Percentiles rank a stretch among this genome's conserved stretches.
These are phyloP conservation scores for Lachnellula subtilissima DNA, from an alignment of 2,329 filamentous ascomycete genomes.

Conservation along the genomic window DNA sequence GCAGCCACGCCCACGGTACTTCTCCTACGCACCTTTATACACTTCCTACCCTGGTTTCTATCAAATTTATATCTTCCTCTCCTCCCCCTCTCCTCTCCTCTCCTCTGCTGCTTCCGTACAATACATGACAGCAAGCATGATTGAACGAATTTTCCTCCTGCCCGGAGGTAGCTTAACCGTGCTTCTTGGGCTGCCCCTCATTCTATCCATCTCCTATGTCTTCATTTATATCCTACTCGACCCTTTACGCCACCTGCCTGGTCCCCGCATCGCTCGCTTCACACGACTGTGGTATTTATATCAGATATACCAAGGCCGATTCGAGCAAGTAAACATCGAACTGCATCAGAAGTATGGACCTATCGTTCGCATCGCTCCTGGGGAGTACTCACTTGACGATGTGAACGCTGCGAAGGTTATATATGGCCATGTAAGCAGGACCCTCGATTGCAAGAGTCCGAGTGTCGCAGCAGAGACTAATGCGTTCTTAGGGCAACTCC, in stretches of 20 bases:
- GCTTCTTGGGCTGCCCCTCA: too few relatives aligned
- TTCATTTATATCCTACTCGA: too few relatives aligned
- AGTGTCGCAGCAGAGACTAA: not conserved
- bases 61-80: too few relatives aligned
- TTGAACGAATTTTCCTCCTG: too few relatives aligned
- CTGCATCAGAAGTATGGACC: constrained; percentile 38
- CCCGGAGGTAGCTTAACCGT: too few relatives aligned
- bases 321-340: constrained; percentile 36
- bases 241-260: constrained; percentile 39
- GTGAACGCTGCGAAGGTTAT: constrained; percentile 37
- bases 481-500: not conserved
- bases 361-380: constrained; percentile 44
- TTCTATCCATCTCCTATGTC: too few relatives aligned
- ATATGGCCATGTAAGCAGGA: constrained; percentile 35
- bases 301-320: constrained; percentile 34
- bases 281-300: constrained; percentile 42
- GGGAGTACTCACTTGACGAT: constrained; percentile 43
- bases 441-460: not conserved
- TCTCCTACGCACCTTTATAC: too few relatives aligned
- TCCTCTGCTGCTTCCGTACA: too few relatives aligned
- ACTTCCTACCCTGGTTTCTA: too few relatives aligned
- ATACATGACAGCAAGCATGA: too few relatives aligned
- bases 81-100: too few relatives aligned
- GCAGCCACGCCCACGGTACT: too few relatives aligned
- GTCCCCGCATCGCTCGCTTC: constrained; percentile 41